These are phyloP conservation scores for Vitellaria paradoxa DNA, from an alignment of 179 eudicot genomes.

Conservation along the genomic window DNA sequence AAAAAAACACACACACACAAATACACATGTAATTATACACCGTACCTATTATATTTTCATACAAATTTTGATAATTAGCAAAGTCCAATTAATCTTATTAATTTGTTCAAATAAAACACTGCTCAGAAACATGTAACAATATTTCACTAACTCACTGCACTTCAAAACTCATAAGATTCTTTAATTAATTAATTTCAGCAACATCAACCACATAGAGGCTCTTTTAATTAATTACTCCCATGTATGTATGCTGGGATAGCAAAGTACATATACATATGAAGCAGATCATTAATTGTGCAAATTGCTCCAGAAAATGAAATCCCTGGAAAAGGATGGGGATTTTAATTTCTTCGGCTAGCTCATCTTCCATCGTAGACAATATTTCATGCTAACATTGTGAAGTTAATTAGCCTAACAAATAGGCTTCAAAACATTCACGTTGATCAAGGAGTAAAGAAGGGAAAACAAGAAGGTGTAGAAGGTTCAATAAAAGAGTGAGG, in stretches of 20 bases:
- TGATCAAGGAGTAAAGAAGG: neutral
- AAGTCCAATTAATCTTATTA: too few relatives aligned
- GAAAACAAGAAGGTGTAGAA: neutral
- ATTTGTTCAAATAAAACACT: neutral
- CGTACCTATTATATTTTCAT: too few relatives aligned
- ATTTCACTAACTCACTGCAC: neutral
- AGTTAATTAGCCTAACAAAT: neutral
- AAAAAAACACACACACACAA: neutral
- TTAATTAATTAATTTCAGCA: neutral
- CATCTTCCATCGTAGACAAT: neutral
- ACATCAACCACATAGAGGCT: neutral
- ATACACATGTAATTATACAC: too few relatives aligned
- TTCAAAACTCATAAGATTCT: neutral
- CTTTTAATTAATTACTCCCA: too few relatives aligned
- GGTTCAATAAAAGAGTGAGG: neutral
- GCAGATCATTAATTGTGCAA: neutral
- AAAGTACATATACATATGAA: neutral
- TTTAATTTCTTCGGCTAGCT: neutral
- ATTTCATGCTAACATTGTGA: constrained; percentile 3
- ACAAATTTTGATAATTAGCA: too few relatives aligned
- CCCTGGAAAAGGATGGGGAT: neutral
- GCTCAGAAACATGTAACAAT: neutral
- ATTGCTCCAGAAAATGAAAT: neutral
- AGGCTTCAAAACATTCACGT: constrained; percentile 5
- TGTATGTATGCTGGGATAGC: too few relatives aligned